Evolutionary conservation across 2,329 filamentous ascomycete species (phyloP), one percentile per base, ranked within the genome.

Genomic region (Fusarium sp.): DNA sequence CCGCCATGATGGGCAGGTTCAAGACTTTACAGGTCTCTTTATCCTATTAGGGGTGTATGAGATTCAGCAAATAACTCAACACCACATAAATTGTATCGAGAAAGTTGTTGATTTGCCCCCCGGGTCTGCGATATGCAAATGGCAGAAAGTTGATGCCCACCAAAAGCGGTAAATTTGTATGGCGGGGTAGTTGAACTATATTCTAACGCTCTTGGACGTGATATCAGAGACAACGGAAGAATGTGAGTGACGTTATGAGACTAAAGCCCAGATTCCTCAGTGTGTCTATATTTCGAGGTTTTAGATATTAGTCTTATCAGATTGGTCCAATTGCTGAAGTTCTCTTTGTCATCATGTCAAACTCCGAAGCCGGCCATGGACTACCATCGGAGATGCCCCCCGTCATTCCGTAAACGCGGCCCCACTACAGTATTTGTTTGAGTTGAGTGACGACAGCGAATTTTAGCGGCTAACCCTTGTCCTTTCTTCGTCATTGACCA

Each of bases 1-100:
- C 81, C 50, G 84, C 81, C 85, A 87, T 87, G 71, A 52, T 55
- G 47, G 23, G 43, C 52, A 58, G 49, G 33, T 12, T 28, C 12
- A 20, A 24, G 39, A 18, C 37, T 47, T 48, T 3, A n/a, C 20
- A 24, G 52, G 21, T 16, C 43, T 55, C 37, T 31, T 6, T 1
- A 5, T 23, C 15, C 28, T 49, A 35, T 54, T 15, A 13, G 16
- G 9, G 13, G 21, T 29, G 21, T 16, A 24, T 16, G 29, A 18
- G 28, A 49, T 33, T 20, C 20, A 35, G 23, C 24, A 26, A 21
- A 35, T 24, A 15, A 39, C 16, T 23, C 28, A 23, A 43, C 20
- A 13, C 9, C 43, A 42, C 23, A 23, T 20, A 42, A 35, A 9
- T 52, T 39, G 28, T 42, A 41, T 31, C 26, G 31, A n/a, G 31